These are phyloP conservation scores for Phytophthora vignae DNA, from an alignment of 352 stramenopile genomes.

Conservation along the genomic window DNA sequence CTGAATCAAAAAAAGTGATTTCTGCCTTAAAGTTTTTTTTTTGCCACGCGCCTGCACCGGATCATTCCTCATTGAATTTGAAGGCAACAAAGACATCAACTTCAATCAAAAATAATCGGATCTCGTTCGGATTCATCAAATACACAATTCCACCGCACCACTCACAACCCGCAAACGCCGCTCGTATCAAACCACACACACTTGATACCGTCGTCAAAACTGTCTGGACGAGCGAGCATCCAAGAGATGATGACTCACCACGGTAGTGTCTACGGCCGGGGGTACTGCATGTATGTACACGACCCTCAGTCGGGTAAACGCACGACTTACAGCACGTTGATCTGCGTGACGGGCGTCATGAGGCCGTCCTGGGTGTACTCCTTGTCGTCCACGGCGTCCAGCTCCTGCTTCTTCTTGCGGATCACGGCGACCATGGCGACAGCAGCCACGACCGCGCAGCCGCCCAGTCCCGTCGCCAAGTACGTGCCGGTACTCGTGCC, in stretches of 20 bases:
- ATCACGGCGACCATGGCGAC: conserved; percentile 48
- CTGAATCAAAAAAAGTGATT: conserved; percentile 25
- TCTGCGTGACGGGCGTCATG: conserved; percentile 54
- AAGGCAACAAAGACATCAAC: neutral
- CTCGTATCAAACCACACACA: conserved; percentile 24
- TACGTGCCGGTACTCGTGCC: conserved; percentile 17
- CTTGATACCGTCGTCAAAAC: conserved; percentile 41
- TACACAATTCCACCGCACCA: conserved; percentile 26
- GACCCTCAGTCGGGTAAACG: conserved; percentile 24
- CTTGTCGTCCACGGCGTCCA: conserved; percentile 48
- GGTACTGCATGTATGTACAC: conserved; percentile 4
- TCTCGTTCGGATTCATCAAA: conserved; percentile 27
- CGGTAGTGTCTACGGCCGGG: conserved; percentile 15
- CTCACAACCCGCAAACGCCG: neutral
- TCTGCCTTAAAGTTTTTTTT: conserved; percentile 17
- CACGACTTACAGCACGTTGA: conserved; percentile 48
- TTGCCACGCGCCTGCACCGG: neutral
- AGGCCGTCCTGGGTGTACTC: conserved; percentile 40
- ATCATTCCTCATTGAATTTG: conserved; percentile 12
- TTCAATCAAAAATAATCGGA: conserved; percentile 19
- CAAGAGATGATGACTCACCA: conserved; percentile 19
- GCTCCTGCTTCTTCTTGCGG: conserved; percentile 64
- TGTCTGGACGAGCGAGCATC: conserved; percentile 25
- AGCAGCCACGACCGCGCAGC: conserved; percentile 35
- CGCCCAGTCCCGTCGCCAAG: conserved; percentile 24